phyloP scores from a whole-genome alignment of 2,329 filamentous ascomycete genomes.

The Phialophora macrospora region DNA sequence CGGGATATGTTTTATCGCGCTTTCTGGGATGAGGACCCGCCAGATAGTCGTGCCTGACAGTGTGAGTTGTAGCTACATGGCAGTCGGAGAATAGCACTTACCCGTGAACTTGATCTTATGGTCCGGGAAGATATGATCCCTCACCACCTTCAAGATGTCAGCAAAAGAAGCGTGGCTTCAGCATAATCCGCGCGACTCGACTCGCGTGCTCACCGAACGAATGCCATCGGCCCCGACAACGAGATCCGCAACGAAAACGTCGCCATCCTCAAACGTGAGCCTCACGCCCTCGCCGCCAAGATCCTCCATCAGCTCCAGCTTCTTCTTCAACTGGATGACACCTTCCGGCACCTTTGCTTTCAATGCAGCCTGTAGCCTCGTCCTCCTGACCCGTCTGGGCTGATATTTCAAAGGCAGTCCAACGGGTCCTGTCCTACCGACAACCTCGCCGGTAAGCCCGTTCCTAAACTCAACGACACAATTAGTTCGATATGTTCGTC shows the following conservation, averaged over 20 bases:
- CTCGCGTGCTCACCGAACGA: slow-evolving; percentile 32
- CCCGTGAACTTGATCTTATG: slow-evolving; percentile 55
- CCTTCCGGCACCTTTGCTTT: slow-evolving; percentile 53
- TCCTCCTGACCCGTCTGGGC: slow-evolving; percentile 43
- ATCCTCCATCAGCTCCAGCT: slow-evolving; percentile 50
- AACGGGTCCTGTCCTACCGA: slow-evolving; percentile 31
- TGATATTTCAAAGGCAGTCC: slow-evolving; percentile 34
- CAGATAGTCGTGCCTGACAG: slow-evolving; percentile 53
- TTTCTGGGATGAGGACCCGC: slow-evolving; percentile 51
- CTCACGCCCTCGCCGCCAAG: slow-evolving; percentile 45
- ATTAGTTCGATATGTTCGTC: too few species aligned
- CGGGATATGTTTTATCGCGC: slow-evolving; percentile 43
- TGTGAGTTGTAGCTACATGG: too few species aligned
- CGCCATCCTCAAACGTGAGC: slow-evolving; percentile 56
- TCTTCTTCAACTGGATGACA: slow-evolving; percentile 54
- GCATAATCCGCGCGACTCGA: background rate
- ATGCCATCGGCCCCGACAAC: slow-evolving; percentile 44
- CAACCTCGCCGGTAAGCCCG: slow-evolving; percentile 42
- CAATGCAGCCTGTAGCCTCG: slow-evolving; percentile 56
- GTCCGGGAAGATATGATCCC: slow-evolving; percentile 49
- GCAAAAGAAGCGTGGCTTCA: background rate
- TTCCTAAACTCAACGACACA: slow-evolving; percentile 39
- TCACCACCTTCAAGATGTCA: slow-evolving; percentile 45
- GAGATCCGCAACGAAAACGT: slow-evolving; percentile 41
- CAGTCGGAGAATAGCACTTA: too few species aligned